Evolutionary conservation across 768 basidiomycete genomes (phyloP), one percentile per base, ranked within the genome.

Genomic region (Macrolepiota fuliginosa): DNA sequence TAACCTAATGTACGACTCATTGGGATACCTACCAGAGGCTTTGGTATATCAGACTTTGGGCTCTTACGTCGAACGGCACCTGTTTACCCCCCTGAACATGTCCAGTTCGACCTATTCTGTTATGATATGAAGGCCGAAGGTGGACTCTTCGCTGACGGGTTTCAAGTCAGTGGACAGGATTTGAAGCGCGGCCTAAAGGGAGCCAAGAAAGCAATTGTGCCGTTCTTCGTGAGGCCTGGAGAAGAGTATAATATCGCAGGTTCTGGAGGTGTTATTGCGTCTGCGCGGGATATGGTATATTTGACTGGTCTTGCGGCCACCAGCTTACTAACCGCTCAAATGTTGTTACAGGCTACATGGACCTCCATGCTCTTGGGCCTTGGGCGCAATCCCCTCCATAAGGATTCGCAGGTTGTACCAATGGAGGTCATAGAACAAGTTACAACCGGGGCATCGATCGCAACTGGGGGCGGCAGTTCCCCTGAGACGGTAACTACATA

Each of bases 211-310:
- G 66, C 77, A 6, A 75, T 73, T 5, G 70, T 79, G 3, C 79
- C 79, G 0, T 79, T 77, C 61, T 78, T 76, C 49, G 69, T 70
- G 29, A 69, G 76, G 3, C 75, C 76, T 1, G 77, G 77, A 1
- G 73, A 77, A 53, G 79, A 77, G 63, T 58, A 42, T 9, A 69
- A 72, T 1, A 76, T 74, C 74, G 75, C 77, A 4, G 79, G 78
- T 6, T 76, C 79, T 0, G 80, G 75, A 2, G 79, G 79, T 10
- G 67, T 80, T 3, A 58, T 80, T 1, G 71, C 71, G 0, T 77
- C 77, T 12, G 74, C 77, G 0, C 65, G 75, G 35, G 79, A 81
- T 64, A 64, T 81, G 70, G 79, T 77, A 60, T 25, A 0, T 19
- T 12, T 42, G 13, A 13, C 29, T 32, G 7, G 3, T 7, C 29